These are phyloP conservation scores for Lophiostoma macrostomum DNA, from an alignment of 495 filamentous ascomycete species.

Conservation along the genomic window DNA sequence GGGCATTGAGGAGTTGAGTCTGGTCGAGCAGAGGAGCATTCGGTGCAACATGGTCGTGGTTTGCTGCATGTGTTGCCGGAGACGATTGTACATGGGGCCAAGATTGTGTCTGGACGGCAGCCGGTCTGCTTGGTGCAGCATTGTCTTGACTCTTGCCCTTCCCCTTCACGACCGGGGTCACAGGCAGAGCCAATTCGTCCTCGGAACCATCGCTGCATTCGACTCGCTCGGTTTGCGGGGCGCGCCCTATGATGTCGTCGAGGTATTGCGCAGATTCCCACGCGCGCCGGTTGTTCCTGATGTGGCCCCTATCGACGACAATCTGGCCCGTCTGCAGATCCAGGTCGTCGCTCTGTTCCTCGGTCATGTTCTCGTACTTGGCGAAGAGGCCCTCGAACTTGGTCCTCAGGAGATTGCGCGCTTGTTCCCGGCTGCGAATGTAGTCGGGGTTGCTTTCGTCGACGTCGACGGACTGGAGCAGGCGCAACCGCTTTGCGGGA, in stretches of 20 bases:
- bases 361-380: slow-evolving; percentile 70
- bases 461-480: slow-evolving; percentile 14
- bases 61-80: too few relatives aligned
- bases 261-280: slow-evolving; percentile 24
- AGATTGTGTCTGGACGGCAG: too few relatives aligned
- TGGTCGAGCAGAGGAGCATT: too few relatives aligned
- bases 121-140: not conserved
- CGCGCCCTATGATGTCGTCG: slow-evolving; percentile 26
- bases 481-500: slow-evolving; percentile 25
- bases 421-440: slow-evolving; percentile 53
- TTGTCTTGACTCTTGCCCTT: not conserved
- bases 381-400: slow-evolving; percentile 82
- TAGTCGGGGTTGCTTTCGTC: slow-evolving; percentile 35
- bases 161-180: not conserved
- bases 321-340: slow-evolving; percentile 74
- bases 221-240: not conserved
- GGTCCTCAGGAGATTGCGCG: slow-evolving; percentile 67
- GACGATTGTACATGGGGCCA: too few relatives aligned
- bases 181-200: slow-evolving; percentile 21
- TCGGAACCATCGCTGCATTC: slow-evolving; percentile 17
- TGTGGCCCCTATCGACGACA: slow-evolving; percentile 83
- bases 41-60: too few relatives aligned
- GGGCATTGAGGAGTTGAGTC: too few relatives aligned
- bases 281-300: slow-evolving; percentile 40
- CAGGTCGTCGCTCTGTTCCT: slow-evolving; percentile 63